Conservation (phyloP, 495 filamentous ascomycete genomes). For the Pyrenula massariospora region DNA sequence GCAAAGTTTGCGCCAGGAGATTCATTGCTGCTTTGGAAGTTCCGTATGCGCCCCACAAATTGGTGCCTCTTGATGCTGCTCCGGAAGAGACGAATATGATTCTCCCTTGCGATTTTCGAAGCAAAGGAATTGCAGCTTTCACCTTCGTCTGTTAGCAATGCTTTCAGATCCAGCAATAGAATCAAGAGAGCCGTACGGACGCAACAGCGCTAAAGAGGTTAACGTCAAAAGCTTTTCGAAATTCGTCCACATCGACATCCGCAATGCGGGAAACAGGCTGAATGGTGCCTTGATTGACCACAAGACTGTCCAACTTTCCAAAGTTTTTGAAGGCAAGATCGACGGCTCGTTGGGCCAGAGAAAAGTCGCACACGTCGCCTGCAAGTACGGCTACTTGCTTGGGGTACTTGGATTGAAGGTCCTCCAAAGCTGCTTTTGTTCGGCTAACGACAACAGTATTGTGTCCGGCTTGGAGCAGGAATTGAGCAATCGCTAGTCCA, state of each 20-base stretch:
- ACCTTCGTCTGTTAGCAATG: conserved; percentile 33
- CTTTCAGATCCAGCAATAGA: not conserved
- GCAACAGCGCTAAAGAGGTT: conserved; percentile 75
- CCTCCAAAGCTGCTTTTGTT: conserved; percentile 50
- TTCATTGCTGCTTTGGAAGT: conserved; percentile 67
- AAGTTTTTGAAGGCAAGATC: conserved; percentile 53
- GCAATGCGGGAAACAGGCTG: conserved; percentile 64
- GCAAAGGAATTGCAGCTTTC: conserved; percentile 58
- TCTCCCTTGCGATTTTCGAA: conserved; percentile 57
- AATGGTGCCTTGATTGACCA: conserved; percentile 80
- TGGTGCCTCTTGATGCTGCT: conserved; percentile 54
- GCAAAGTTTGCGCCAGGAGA: conserved; percentile 57
- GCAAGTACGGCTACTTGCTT: conserved; percentile 58
- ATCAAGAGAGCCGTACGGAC: conserved; percentile 46
- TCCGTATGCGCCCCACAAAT: conserved; percentile 66
- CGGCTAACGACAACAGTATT: conserved; percentile 71
- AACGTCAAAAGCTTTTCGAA: conserved; percentile 65
- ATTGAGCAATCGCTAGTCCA: conserved; percentile 64
- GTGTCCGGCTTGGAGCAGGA: conserved; percentile 54
- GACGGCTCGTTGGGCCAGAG: conserved; percentile 48
- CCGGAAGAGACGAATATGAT: conserved; percentile 70
- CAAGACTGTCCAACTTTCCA: conserved; percentile 64
- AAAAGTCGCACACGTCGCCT: conserved; percentile 62
- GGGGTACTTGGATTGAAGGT: conserved; percentile 51
- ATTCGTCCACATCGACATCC: conserved; percentile 53